These are phyloP conservation scores for Anastatica hierochuntica DNA, from an alignment of 345 rosid genomes.

Conservation along the genomic window DNA sequence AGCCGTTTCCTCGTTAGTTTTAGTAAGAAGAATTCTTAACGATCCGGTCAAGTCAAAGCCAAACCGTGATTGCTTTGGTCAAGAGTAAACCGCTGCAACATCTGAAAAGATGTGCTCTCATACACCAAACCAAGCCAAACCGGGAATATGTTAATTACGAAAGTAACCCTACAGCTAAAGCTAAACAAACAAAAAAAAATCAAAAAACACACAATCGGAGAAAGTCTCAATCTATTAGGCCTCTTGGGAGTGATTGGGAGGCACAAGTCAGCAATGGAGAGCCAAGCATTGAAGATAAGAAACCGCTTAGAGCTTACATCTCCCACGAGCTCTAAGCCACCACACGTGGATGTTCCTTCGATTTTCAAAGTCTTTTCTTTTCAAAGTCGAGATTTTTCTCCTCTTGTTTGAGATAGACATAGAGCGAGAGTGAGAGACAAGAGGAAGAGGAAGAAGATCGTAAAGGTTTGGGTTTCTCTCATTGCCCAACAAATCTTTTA, in stretches of 20 bases:
- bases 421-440: neutral
- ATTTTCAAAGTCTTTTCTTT: neutral
- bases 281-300: conserved; percentile 26
- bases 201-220: conserved; percentile 11
- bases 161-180: conserved; percentile 6
- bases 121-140: too few species aligned
- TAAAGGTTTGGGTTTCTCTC: conserved; percentile 1
- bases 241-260: too few species aligned
- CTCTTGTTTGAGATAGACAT: neutral
- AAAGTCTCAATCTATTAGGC: too few species aligned
- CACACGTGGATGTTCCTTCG: conserved; percentile 10
- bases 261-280: conserved; percentile 21
- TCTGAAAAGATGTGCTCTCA: too few species aligned
- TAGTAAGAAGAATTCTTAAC: too few species aligned
- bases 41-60: too few species aligned
- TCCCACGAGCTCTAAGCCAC: conserved; percentile 11
- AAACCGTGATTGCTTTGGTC: too few species aligned
- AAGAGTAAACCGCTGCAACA: too few species aligned
- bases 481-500: neutral
- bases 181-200: too few species aligned
- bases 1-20: too few species aligned
- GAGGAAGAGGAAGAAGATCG: conserved; percentile 8
- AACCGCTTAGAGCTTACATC: neutral
- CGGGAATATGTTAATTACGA: neutral
- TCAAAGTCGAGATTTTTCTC: neutral